Percentiles rank a stretch among this genome's conserved stretches.
Conservation (phyloP, 2,329 filamentous ascomycete genomes). For the Scortechinia acanthostroma region DNA sequence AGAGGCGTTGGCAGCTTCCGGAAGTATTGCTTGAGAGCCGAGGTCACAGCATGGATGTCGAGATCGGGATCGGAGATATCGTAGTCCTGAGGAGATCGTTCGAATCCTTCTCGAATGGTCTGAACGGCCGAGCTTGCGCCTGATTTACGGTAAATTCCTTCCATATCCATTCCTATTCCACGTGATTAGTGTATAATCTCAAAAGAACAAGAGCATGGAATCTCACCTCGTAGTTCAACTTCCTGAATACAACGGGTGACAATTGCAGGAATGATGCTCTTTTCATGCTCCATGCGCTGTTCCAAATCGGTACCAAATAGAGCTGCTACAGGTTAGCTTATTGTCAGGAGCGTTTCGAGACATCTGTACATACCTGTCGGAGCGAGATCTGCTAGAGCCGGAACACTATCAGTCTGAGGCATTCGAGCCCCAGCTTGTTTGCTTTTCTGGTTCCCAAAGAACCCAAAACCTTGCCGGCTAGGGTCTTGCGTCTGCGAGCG, state of each 20-base stretch:
- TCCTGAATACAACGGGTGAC: constrained; percentile 62
- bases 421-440: not conserved
- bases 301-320: constrained; percentile 62
- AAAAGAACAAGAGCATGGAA: not conserved
- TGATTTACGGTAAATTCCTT: constrained; percentile 66
- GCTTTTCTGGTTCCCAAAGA: constrained; percentile 1
- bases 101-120: constrained; percentile 54
- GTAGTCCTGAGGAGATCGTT: constrained; percentile 42
- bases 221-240: constrained; percentile 51
- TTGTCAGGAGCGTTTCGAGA: no score
- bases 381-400: not conserved
- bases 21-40: constrained; percentile 64
- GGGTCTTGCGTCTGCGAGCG: constrained; percentile 1
- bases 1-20: constrained; percentile 57
- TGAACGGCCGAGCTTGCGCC: constrained; percentile 59
- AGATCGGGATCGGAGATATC: constrained; percentile 63
- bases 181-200: not conserved
- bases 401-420: not conserved
- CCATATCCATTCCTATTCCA: constrained; percentile 44
- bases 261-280: constrained; percentile 52
- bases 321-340: not conserved
- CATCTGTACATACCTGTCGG: not conserved
- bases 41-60: constrained; percentile 64
- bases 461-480: constrained; percentile 1
- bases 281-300: constrained; percentile 56